Percentiles rank a stretch among this genome's conserved stretches.
Evolutionary conservation across 192 early-diverging fungal genomes (phyloP).

Genomic region (Backusella luteola): DNA sequence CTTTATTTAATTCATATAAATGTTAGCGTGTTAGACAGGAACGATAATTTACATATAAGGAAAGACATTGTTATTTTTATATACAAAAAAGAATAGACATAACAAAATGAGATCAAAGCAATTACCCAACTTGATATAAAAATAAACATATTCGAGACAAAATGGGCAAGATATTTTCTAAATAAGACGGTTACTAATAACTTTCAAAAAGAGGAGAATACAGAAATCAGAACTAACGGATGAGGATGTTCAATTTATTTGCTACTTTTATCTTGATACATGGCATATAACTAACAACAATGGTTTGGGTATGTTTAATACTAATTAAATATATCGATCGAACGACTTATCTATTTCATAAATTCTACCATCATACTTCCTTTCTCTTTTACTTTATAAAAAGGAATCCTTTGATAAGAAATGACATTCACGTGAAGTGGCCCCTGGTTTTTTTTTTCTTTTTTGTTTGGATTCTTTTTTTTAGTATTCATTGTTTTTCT

Average conservation of each 20-base stretch:
- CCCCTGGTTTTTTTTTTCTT: not conserved
- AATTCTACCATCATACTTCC: not conserved
- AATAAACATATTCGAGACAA: not conserved
- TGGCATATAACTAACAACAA: not conserved
- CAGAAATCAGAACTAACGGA: not conserved
- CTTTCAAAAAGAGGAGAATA: not conserved
- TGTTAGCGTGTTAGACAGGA: not conserved
- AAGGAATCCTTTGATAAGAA: not conserved
- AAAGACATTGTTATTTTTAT: not conserved
- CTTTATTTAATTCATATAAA: not conserved
- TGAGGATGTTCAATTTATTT: not conserved
- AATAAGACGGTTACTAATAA: not conserved
- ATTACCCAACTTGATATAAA: not conserved
- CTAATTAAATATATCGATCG: not conserved
- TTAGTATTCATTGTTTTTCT: not conserved
- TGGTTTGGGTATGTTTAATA: not conserved
- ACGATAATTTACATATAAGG: not conserved
- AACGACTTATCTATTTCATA: not conserved
- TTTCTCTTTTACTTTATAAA: not conserved
- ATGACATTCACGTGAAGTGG: not conserved
- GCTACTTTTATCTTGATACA: not conserved
- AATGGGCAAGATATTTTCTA: not conserved
- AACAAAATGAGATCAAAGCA: not conserved
- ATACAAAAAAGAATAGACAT: not conserved
- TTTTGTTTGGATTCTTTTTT: not conserved